Evolutionary conservation across 2,329 filamentous ascomycete genomes (phyloP), one percentile per base, ranked within the genome.

Genomic region (Coniochaeta sp.): DNA sequence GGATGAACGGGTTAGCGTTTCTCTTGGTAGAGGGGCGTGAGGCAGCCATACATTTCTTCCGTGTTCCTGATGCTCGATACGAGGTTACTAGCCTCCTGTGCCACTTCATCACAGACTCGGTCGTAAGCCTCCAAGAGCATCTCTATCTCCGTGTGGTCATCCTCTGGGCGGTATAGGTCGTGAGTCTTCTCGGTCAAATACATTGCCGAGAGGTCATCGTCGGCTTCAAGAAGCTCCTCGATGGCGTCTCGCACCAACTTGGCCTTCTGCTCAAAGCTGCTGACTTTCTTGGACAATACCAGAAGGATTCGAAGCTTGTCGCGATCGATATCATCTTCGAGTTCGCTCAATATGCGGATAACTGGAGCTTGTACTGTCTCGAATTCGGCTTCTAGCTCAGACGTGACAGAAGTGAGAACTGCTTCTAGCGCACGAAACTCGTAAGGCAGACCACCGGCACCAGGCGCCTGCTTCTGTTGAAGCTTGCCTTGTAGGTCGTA

Each of bases 101-200:
- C 93, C 67, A 98, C 97, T 78, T 99, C 95, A 71, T 99, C 95
- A 66, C 92, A 93, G 47, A 99, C 89, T 74, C 98, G 98, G 74
- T 98, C 91, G 73, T 99, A 99, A 2, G 92, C 96, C 73, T 99
- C 95, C 5, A 99, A 79, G 57, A 99, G 81, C 87, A 99, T 92
- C 76, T 99, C 95, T 6, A 99, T 90, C 74, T 99, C 95, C 28
- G 93, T 68, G 59, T 69, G 67, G 36, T 69, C 67, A 33, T 68
- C 67, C 62, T 69, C 67, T 19, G 66, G 67, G 26, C 67, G 60
- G 60, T 63, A 60, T 8, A 69, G 58, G 58, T 69, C 67, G 57
- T 69, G 67, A 40, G 85, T 82, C 71, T 96, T 93, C 74, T 98
- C 95, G 0, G 91, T 93, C 63, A 99, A 77, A 70, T 99, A 99